These are phyloP conservation scores for Fagus sylvatica DNA, from an alignment of 306 rosid species.

Conservation along the genomic window DNA sequence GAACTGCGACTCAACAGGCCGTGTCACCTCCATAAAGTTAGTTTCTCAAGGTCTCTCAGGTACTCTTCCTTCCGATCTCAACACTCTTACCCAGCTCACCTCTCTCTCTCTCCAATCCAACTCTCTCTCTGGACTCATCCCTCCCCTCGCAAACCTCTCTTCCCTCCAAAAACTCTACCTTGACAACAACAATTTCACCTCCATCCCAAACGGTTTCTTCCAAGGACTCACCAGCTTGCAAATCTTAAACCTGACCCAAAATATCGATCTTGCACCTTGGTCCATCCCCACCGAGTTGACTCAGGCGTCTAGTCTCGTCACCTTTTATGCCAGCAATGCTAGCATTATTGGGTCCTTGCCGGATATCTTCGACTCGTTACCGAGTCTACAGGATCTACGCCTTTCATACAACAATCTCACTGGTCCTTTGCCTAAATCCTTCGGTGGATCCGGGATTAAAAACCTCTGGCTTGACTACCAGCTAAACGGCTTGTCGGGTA, in stretches of 20 bases:
- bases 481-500: conserved; percentile 54
- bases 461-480: conserved; percentile 79
- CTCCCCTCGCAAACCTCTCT: conserved; percentile 59
- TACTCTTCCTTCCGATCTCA: conserved; percentile 64
- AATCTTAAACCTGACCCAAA: conserved; percentile 41
- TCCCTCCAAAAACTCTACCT: conserved; percentile 38
- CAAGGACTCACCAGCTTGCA: conserved; percentile 44
- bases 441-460: conserved; percentile 48
- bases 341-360: conserved; percentile 54
- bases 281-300: conserved; percentile 47
- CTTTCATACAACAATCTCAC: conserved; percentile 76
- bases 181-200: conserved; percentile 62
- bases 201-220: conserved; percentile 42
- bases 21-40: conserved; percentile 57
- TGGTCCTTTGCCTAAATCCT: conserved; percentile 55
- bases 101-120: conserved; percentile 54
- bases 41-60: conserved; percentile 52
- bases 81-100: conserved; percentile 59
- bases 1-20: conserved; percentile 46
- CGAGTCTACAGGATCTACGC: conserved; percentile 39
- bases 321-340: conserved; percentile 37
- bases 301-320: conserved; percentile 36
- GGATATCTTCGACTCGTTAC: conserved; percentile 47
- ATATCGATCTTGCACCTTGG: conserved; percentile 43
- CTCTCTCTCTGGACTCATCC: conserved; percentile 51